A percentile compares a stretch with the other conserved stretches of the same genome.
These are phyloP conservation scores for Phlegmacium glaucopus DNA, from an alignment of 768 basidiomycete genomes.

Conservation along the genomic window DNA sequence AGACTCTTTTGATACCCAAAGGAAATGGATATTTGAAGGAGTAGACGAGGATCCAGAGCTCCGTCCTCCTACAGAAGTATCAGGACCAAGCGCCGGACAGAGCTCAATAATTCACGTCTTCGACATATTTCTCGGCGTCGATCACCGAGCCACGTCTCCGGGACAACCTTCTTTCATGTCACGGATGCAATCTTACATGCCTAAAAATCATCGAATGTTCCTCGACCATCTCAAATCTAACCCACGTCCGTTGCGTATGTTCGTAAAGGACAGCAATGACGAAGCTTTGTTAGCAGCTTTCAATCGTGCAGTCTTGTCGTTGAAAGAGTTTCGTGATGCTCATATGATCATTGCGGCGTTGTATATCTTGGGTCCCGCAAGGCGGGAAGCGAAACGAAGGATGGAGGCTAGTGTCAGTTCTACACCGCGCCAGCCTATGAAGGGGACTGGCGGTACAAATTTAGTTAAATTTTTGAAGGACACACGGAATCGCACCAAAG, in stretches of 20 bases:
- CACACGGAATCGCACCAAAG: conserved; percentile 65
- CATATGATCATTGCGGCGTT: conserved; percentile 76
- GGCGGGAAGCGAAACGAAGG: conserved; percentile 27
- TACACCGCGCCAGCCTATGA: conserved; percentile 31
- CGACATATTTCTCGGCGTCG: conserved; percentile 72
- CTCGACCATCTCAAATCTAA: conserved; percentile 61
- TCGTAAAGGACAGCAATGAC: conserved; percentile 42
- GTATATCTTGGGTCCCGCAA: conserved; percentile 77
- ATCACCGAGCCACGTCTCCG: conserved; percentile 38
- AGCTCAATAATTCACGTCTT: conserved; percentile 75
- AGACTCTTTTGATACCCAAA: conserved; percentile 47
- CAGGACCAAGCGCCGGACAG: conserved; percentile 84
- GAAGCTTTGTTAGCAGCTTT: conserved; percentile 50
- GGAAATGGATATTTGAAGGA: conserved; percentile 48
- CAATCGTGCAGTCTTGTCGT: conserved; percentile 59
- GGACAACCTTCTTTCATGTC: conserved; percentile 51
- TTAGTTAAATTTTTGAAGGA: conserved; percentile 75
- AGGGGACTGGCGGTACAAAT: conserved; percentile 82
- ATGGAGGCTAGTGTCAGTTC: conserved; percentile 9
- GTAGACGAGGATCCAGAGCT: conserved; percentile 42
- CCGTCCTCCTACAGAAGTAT: conserved; percentile 50
- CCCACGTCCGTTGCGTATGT: conserved; percentile 57
- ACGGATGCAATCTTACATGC: conserved; percentile 85
- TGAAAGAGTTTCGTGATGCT: conserved; percentile 75
- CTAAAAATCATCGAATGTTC: conserved; percentile 74